Evolutionary conservation across 2,329 filamentous ascomycete species (phyloP).

Genomic region (Nannizziopsis barbatae): DNA sequence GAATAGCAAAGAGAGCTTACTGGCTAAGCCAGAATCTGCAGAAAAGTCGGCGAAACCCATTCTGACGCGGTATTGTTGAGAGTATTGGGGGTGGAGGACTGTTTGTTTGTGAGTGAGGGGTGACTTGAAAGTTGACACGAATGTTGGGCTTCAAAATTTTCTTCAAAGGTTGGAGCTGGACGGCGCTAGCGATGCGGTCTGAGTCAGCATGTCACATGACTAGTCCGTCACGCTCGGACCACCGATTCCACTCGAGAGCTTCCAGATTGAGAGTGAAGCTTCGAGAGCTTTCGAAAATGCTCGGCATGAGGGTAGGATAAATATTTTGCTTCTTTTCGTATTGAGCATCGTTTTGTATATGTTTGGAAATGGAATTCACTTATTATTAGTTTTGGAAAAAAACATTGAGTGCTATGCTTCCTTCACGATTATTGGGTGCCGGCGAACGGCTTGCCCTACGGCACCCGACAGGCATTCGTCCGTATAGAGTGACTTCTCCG

Average conservation of each 20-base stretch:
- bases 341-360: neutral
- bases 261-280: neutral
- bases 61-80: slow-evolving; percentile 24
- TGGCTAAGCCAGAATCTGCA: slow-evolving; percentile 50
- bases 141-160: slow-evolving; percentile 11
- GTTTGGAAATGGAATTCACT: neutral
- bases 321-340: neutral
- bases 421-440: slow-evolving; percentile 1
- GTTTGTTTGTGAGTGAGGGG: slow-evolving; percentile 17
- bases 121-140: slow-evolving; percentile 1
- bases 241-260: neutral
- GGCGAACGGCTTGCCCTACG: slow-evolving; percentile 1
- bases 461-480: slow-evolving; percentile 1
- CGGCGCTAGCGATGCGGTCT: neutral
- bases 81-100: slow-evolving; percentile 16
- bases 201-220: slow-evolving; percentile 10
- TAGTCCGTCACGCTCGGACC: neutral
- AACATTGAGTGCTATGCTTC: slow-evolving; percentile 3
- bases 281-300: slow-evolving; percentile 10
- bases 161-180: neutral
- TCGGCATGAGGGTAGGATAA: neutral
- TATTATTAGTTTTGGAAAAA: neutral
- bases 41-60: slow-evolving; percentile 60
- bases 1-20: slow-evolving; percentile 35
- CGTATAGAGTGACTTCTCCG: neutral